Conservation (phyloP, 208 protist species). For the Leishmania mexicana region DNA sequence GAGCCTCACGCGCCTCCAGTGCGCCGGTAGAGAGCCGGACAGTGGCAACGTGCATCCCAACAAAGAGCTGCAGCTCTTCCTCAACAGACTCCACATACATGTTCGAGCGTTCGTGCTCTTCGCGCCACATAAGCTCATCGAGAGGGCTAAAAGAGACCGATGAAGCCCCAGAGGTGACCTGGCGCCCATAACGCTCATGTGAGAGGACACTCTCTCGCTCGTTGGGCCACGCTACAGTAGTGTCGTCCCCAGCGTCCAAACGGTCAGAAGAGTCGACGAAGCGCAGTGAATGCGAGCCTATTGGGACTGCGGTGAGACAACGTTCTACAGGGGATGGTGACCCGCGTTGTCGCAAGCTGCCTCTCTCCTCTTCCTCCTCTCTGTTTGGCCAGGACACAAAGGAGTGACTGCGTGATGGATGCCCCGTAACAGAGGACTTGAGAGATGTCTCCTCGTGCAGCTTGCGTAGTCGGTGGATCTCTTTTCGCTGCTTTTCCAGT, state of each 20-base stretch:
- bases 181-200: constrained; percentile 1
- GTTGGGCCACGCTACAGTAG: background rate
- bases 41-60: background rate
- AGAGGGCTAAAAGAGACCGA: background rate
- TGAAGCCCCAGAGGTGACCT: background rate
- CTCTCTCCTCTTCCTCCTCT: constrained; percentile 20
- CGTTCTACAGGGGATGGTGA: constrained; percentile 24
- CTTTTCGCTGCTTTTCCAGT: constrained; percentile 57
- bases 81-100: constrained; percentile 19
- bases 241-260: constrained; percentile 7
- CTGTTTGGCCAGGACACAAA: constrained; percentile 11
- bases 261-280: constrained; percentile 16
- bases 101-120: constrained; percentile 6
- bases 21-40: constrained; percentile 5
- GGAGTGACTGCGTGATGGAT: constrained; percentile 28
- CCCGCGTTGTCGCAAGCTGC: constrained; percentile 9
- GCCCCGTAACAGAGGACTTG: constrained; percentile 24
- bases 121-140: constrained; percentile 14
- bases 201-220: constrained; percentile 12
- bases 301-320: constrained; percentile 27
- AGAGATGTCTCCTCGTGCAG: constrained; percentile 30
- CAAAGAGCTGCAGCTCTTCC: constrained; percentile 2
- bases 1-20: constrained; percentile 9
- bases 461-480: constrained; percentile 57
- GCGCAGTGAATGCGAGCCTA: constrained; percentile 21